Evolutionary conservation across 2,329 filamentous ascomycete species (phyloP).

Genomic region (Aspergillus transmontanensis): DNA sequence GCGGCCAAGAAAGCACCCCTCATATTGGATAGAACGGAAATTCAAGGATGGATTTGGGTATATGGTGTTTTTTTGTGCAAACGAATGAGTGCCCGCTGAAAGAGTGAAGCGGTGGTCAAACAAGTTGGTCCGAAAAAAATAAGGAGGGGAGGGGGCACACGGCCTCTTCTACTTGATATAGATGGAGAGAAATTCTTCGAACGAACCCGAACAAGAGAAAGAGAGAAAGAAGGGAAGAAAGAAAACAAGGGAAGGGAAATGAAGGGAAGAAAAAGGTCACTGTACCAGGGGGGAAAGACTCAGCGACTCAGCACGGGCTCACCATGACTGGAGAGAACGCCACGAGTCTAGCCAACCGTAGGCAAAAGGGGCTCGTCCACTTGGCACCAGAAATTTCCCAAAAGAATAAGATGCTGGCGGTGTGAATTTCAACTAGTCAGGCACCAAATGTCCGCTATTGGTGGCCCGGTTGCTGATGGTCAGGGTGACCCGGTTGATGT

Average conservation of each 20-base stretch:
- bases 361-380: neutral
- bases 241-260: conserved; percentile 11
- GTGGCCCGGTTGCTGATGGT: neutral
- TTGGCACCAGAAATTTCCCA: conserved; percentile 7
- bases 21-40: conserved; percentile 58
- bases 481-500: neutral
- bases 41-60: conserved; percentile 2
- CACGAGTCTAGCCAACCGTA: neutral
- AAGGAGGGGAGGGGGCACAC: conserved; percentile 18
- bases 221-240: conserved; percentile 11
- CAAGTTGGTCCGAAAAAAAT: conserved; percentile 16
- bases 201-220: conserved; percentile 13
- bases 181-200: conserved; percentile 12
- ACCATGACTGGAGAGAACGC: neutral
- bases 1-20: conserved; percentile 72
- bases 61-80: neutral
- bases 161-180: conserved; percentile 21
- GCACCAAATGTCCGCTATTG: conserved; percentile 15
- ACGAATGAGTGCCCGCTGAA: conserved; percentile 79
- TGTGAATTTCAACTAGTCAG: conserved; percentile 10
- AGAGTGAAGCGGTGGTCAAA: conserved; percentile 51
- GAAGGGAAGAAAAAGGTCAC: conserved; percentile 7
- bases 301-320: neutral
- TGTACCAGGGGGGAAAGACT: conserved; percentile 1
- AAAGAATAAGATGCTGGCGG: neutral